phyloP scores from a whole-genome alignment of 345 rosid species.

The Moricandia arvensis region DNA sequence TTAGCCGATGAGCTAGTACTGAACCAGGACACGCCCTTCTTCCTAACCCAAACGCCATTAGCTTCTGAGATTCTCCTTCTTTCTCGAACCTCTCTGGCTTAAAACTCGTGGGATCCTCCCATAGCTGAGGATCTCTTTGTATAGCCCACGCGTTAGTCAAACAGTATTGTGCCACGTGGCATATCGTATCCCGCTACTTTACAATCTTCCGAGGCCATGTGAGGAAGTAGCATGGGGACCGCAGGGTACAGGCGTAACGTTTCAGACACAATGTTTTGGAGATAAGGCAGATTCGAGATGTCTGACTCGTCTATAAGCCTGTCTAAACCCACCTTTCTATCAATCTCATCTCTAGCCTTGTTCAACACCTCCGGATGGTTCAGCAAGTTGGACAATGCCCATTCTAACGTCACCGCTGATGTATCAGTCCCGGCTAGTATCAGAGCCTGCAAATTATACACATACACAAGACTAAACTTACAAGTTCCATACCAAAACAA shows the following conservation, averaged over 20 bases:
- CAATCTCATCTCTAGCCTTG: constrained; percentile 39
- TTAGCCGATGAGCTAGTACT: constrained; percentile 40
- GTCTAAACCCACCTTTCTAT: constrained; percentile 28
- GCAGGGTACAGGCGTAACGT: constrained; percentile 44
- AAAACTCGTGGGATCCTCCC: constrained; percentile 30
- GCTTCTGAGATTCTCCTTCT: constrained; percentile 30
- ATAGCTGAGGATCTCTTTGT: constrained; percentile 25
- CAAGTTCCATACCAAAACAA: not conserved
- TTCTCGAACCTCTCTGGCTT: constrained; percentile 35
- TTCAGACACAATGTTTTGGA: constrained; percentile 43
- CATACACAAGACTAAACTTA: not conserved
- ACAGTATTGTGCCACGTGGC: constrained; percentile 38
- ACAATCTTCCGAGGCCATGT: constrained; percentile 38
- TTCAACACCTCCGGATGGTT: constrained; percentile 37
- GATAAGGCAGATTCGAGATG: constrained; percentile 38
- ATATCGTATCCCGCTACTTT: constrained; percentile 37
- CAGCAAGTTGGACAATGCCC: constrained; percentile 46
- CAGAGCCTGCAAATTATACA: constrained; percentile 31
- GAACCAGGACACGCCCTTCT: constrained; percentile 53
- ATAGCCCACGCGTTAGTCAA: constrained; percentile 31
- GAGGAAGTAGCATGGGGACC: constrained; percentile 40
- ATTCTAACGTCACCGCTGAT: constrained; percentile 44
- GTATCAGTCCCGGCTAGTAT: constrained; percentile 52
- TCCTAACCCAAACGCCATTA: constrained; percentile 46
- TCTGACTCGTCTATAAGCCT: constrained; percentile 39